Conservation (phyloP, 306 rosid species). For the Prinsepia uniflora region DNA sequence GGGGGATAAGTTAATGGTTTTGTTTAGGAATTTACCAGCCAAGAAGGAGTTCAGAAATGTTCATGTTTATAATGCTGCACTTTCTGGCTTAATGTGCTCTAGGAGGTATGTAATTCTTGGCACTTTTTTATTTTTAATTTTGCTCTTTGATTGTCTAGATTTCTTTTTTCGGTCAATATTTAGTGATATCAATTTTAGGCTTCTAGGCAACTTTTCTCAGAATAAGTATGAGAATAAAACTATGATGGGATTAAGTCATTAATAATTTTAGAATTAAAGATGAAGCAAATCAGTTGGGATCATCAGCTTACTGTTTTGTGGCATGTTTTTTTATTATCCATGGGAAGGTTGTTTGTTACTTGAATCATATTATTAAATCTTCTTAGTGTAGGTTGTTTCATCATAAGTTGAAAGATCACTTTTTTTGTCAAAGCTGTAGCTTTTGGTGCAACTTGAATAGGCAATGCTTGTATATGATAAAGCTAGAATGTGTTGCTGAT, state of each 20-base stretch:
- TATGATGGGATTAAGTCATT: neutral
- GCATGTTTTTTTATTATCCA: neutral
- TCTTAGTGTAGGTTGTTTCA: neutral
- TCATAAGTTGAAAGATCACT: neutral
- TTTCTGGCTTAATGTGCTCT: constrained; percentile 60
- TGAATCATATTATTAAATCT: neutral
- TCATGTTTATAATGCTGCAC: constrained; percentile 72
- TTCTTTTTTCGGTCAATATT: constrained; percentile 5
- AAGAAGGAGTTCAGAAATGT: constrained; percentile 59
- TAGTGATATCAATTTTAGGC: neutral
- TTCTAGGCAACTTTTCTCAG: constrained; percentile 1
- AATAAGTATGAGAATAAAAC: neutral
- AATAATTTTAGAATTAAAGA: neutral
- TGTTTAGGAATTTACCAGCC: constrained; percentile 56
- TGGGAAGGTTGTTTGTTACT: neutral
- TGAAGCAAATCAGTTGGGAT: neutral
- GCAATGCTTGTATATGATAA: constrained; percentile 2
- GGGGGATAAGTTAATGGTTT: constrained; percentile 60
- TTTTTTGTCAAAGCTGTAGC: neutral
- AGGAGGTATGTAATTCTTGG: constrained; percentile 44
- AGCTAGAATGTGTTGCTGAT: constrained; percentile 23
- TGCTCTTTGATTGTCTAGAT: constrained; percentile 13
- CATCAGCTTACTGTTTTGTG: neutral
- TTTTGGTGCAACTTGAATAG: neutral
- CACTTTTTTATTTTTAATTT: constrained; percentile 10